A percentile compares a stretch with the other conserved stretches of the same genome.
These are phyloP conservation scores for Fusarium sp. DNA, from an alignment of 2,329 filamentous ascomycete species.

Conservation along the genomic window DNA sequence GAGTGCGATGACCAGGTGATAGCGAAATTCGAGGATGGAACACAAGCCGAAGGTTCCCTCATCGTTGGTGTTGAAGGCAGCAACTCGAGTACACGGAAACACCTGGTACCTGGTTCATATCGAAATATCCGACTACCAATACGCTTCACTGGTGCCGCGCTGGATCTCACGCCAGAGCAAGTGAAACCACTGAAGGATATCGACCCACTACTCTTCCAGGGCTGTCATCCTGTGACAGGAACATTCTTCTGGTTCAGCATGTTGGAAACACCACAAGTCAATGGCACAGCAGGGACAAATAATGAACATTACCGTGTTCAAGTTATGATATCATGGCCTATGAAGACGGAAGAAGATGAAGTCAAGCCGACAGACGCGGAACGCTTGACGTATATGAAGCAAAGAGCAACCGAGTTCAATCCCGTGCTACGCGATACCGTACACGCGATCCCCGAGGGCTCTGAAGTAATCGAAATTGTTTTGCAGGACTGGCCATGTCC, in stretches of 20 bases:
- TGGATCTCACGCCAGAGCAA: constrained; percentile 12
- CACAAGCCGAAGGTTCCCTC: background rate
- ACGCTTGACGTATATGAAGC: constrained; percentile 11
- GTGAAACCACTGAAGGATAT: constrained; percentile 7
- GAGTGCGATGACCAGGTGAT: background rate
- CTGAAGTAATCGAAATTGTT: constrained; percentile 4
- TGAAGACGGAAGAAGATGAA: constrained; percentile 3
- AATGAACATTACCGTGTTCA: constrained; percentile 1
- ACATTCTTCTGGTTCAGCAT: constrained; percentile 17
- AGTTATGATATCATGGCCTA: constrained; percentile 14
- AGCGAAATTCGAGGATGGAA: background rate
- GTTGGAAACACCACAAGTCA: background rate
- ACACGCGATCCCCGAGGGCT: background rate
- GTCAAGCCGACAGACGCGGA: background rate
- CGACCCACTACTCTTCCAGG: constrained; percentile 13
- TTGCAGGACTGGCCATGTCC: constrained; percentile 16
- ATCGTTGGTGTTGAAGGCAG: constrained; percentile 13
- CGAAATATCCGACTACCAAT: constrained; percentile 1
- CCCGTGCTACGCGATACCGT: background rate
- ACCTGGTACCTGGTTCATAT: background rate
- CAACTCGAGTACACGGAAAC: constrained; percentile 9
- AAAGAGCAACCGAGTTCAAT: constrained; percentile 2
- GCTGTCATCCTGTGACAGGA: background rate
- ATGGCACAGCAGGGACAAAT: background rate
- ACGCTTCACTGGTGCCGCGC: background rate